Conservation (phyloP, 208 protist genomes). For the Wallacemonas sp. region DNA sequence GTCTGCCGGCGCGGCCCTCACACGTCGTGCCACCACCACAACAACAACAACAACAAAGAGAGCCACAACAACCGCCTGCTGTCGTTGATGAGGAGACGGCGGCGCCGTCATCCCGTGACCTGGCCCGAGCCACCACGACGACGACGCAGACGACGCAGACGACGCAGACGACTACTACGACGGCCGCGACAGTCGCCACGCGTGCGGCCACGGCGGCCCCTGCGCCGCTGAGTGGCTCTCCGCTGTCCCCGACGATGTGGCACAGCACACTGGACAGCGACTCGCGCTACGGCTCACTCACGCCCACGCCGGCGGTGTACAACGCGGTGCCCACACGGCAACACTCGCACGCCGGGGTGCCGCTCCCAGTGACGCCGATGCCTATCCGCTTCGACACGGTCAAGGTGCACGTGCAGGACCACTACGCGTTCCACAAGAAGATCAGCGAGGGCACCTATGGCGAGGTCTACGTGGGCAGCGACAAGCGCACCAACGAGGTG, state of each 20-base stretch:
- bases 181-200: too few species aligned
- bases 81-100: too few species aligned
- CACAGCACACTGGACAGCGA: conserved; percentile 6
- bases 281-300: conserved; percentile 22
- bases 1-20: background rate
- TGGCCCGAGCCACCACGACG: too few species aligned
- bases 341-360: conserved; percentile 53
- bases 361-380: conserved; percentile 55
- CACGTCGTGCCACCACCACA: background rate
- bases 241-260: background rate
- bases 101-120: too few species aligned
- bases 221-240: background rate
- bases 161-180: too few species aligned
- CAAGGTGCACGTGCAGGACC: conserved; percentile 50
- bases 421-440: conserved; percentile 79
- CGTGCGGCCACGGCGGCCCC: background rate
- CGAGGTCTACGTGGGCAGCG: conserved; percentile 89
- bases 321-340: conserved; percentile 28
- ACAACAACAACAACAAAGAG: too few species aligned
- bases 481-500: conserved; percentile 42
- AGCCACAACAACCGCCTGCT: too few species aligned
- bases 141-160: too few species aligned
- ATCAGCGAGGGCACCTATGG: conserved; percentile 98
- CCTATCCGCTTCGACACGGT: conserved; percentile 51
- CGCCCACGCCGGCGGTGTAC: conserved; percentile 48